Conservation (phyloP, 371 early-diverging fungal genomes). For the Scutellospora calospora region DNA sequence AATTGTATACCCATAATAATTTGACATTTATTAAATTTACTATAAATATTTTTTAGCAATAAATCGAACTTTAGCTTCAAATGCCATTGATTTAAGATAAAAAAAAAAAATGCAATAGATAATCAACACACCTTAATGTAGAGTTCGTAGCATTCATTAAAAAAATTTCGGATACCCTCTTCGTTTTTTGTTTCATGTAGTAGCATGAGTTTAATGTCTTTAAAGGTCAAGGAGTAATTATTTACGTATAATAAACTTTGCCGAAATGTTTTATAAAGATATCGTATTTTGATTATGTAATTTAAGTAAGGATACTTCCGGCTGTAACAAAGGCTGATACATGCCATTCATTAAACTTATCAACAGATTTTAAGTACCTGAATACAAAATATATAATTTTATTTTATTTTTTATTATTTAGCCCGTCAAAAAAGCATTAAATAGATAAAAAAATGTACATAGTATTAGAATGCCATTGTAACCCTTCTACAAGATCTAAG, state of each 20-base stretch:
- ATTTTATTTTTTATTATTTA: neutral
- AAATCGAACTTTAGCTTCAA: constrained; percentile 82
- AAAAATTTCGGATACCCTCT: constrained; percentile 91
- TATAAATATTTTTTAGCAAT: constrained; percentile 80
- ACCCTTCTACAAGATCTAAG: constrained; percentile 94
- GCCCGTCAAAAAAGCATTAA: neutral
- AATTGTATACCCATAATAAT: no score
- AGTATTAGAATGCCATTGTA: constrained; percentile 83
- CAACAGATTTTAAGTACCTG: constrained; percentile 94
- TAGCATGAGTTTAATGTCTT: constrained; percentile 89
- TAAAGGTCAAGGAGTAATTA: neutral
- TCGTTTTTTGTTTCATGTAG: constrained; percentile 89
- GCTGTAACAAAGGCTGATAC: constrained; percentile 94
- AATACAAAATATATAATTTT: neutral
- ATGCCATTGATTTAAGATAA: constrained; percentile 62
- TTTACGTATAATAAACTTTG: no score
- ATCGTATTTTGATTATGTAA: constrained; percentile 2
- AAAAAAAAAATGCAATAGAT: neutral
- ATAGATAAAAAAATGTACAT: constrained; percentile 60
- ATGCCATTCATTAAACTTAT: constrained; percentile 93
- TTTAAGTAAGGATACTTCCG: constrained; percentile 65
- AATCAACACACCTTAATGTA: constrained; percentile 83
- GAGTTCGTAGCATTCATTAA: constrained; percentile 90
- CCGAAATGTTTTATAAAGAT: no score
- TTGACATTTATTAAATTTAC: no score